A percentile compares a stretch with the other conserved stretches of the same genome.
These are phyloP conservation scores for Apiospora sp. DNA, from an alignment of 2,329 filamentous ascomycete genomes.

Conservation along the genomic window DNA sequence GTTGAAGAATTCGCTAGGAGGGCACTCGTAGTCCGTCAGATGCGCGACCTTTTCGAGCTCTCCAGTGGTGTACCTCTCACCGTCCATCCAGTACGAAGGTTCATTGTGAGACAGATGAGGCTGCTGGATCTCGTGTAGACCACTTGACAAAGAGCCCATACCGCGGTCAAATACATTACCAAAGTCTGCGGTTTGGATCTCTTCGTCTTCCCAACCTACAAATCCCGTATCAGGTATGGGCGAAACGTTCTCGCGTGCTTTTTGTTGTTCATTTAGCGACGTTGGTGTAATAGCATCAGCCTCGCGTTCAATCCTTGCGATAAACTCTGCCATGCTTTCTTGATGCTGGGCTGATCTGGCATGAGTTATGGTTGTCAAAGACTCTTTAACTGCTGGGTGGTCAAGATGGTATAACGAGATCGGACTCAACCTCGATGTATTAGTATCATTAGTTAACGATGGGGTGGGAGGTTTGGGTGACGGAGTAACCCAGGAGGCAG, in stretches of 20 bases:
- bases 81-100: not conserved
- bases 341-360: not conserved
- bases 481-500: slow-evolving; percentile 39
- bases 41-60: not conserved
- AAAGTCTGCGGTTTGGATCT: not conserved
- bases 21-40: not conserved
- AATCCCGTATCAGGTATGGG: not conserved
- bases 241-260: not conserved
- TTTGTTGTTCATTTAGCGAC: not conserved
- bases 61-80: not conserved
- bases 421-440: slow-evolving; percentile 31
- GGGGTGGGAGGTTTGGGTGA: slow-evolving; percentile 30
- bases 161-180: not conserved
- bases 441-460: slow-evolving; percentile 27
- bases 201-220: not conserved
- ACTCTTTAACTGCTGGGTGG: not conserved
- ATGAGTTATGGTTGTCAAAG: not conserved
- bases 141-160: not conserved
- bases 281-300: slow-evolving; percentile 22
- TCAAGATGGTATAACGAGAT: slow-evolving; percentile 32
- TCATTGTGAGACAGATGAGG: not conserved
- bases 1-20: not conserved
- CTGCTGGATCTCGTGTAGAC: not conserved
- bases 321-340: slow-evolving; percentile 45
- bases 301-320: slow-evolving; percentile 45